Evolutionary conservation across 2,329 filamentous ascomycete species (phyloP), one percentile per base, ranked within the genome.

Genomic region (Ophiostoma tasmaniense): DNA sequence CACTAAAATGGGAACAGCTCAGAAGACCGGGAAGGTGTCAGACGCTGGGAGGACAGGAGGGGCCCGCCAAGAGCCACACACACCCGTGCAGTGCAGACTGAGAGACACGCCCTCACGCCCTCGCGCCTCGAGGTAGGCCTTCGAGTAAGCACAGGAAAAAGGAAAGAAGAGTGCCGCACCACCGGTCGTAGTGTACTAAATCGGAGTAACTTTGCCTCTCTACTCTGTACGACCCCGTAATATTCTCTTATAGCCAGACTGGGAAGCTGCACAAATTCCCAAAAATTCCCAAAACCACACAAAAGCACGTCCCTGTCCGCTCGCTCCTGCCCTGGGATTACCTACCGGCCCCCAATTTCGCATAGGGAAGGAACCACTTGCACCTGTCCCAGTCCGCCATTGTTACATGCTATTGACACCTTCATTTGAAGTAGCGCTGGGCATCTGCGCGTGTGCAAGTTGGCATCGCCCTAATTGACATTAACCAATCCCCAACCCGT

Each of bases 221-320:
- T 33, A 33, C 33, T 33, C 33, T 59, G 22, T 28, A 59, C 25
- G 10, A 28, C 52, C 8, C 55, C 55, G 55, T 61, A 30, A 30
- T 61, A 28, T 61, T 25, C 55, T 30, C 52, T 28, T 59, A 59
- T 25, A 59, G 50, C n/a, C 50, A 55, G n/a, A 25, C 50, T 22
- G 17, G 50, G n/a, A 55, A 55, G 50, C 50, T 55, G 59, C 59
- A 62, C 30, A 62, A 10, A 62, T 3, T 20, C 59, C 22, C 28
- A 62, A 35, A 33, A 33, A 35, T 10, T 14, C 59, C 59, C 11
- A 33, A 66, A 33, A 25, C 17, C 33, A 50, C 14, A 52, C 33
- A 59, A 45, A 61, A 62, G 37, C 64, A 62, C 67, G 30, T n/a
- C 59, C 59, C 35, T 25, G 61, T n/a, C 61, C 61, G 28, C 20